Evolutionary conservation across 345 rosid genomes (phyloP).

Genomic region (Euphorbia pulcherrima): DNA sequence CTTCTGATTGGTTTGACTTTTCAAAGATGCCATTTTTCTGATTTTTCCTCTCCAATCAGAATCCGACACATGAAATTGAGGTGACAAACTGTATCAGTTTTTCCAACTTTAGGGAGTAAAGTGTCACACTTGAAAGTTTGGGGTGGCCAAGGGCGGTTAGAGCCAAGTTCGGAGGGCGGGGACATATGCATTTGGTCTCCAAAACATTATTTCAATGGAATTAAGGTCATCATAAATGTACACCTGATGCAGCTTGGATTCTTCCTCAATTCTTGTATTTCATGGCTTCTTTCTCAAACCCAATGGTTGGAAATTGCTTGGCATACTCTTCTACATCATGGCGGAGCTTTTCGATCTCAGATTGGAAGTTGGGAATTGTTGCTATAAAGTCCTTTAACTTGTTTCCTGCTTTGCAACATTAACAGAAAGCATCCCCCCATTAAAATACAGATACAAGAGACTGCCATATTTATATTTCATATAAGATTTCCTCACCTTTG

Average conservation of each 20-base stretch:
- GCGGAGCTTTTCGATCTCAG: conserved; percentile 68
- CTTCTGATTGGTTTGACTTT: no score
- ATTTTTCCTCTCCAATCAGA: no score
- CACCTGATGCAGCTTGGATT: conserved; percentile 14
- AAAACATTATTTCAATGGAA: background rate
- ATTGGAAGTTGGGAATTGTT: conserved; percentile 53
- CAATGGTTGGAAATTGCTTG: conserved; percentile 93
- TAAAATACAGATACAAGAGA: conserved; percentile 10
- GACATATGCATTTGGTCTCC: no score
- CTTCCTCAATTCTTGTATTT: conserved; percentile 77
- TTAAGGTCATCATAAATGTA: background rate
- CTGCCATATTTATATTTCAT: background rate
- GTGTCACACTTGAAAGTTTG: no score
- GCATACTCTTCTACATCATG: conserved; percentile 76
- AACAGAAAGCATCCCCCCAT: conserved; percentile 13
- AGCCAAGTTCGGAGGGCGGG: no score
- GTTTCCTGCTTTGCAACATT: conserved; percentile 51
- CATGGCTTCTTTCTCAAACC: conserved; percentile 93
- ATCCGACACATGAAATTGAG: no score
- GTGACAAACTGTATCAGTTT: no score
- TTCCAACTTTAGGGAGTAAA: no score
- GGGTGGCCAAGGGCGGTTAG: no score
- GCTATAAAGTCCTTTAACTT: conserved; percentile 83
- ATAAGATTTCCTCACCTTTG: conserved; percentile 47
- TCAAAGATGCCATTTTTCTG: no score